Conservation (phyloP, 2,329 filamentous ascomycete genomes). For the Alternaria sp. region DNA sequence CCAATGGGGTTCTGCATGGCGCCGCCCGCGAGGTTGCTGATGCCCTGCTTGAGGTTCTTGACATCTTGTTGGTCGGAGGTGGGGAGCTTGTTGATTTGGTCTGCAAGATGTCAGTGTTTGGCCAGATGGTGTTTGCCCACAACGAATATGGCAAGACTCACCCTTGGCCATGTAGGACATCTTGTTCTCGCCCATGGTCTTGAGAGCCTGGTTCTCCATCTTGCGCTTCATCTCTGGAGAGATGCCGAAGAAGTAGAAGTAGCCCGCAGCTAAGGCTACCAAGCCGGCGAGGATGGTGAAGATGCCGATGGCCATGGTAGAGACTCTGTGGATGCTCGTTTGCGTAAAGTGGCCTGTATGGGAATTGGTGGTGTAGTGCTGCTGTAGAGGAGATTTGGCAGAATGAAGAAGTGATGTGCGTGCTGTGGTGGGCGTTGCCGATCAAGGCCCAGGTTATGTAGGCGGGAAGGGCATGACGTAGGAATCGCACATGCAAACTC, state of each 20-base stretch:
- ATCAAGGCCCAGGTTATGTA: constrained; percentile 26
- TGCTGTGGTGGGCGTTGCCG: constrained; percentile 8
- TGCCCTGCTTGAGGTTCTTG: constrained; percentile 49
- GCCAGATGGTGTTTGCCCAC: background rate
- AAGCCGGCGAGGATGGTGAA: constrained; percentile 47
- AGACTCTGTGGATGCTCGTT: background rate
- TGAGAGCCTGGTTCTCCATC: constrained; percentile 57
- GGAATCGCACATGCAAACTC: constrained; percentile 21
- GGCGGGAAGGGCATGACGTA: constrained; percentile 29
- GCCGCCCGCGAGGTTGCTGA: constrained; percentile 49
- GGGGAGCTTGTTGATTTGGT: constrained; percentile 52
- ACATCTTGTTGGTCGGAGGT: constrained; percentile 51
- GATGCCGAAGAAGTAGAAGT: constrained; percentile 60
- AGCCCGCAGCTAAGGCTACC: constrained; percentile 46
- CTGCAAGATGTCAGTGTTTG: constrained; percentile 34
- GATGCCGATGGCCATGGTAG: constrained; percentile 41
- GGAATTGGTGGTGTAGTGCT: constrained; percentile 10
- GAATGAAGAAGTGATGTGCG: constrained; percentile 14
- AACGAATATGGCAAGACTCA: constrained; percentile 17
- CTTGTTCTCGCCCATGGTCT: constrained; percentile 64
- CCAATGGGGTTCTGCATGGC: constrained; percentile 49
- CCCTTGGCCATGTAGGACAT: constrained; percentile 54
- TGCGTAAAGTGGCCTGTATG: constrained; percentile 8
- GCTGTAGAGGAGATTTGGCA: constrained; percentile 9
- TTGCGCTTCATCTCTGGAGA: constrained; percentile 58